These are phyloP conservation scores for Gigaspora rosea DNA, from an alignment of 192 early-diverging fungal species.

Conservation along the genomic window DNA sequence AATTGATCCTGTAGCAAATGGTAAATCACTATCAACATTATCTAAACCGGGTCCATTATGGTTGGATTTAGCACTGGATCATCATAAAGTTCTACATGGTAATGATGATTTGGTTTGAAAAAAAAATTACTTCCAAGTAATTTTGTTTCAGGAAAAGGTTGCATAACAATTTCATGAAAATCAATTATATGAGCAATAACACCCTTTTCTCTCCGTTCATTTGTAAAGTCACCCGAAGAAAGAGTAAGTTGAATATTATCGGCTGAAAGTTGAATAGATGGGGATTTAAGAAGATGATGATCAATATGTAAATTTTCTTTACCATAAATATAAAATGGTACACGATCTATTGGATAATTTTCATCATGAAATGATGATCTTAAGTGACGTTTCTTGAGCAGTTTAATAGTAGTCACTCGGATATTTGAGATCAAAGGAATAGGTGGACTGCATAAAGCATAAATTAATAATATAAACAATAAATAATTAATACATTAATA, in stretches of 20 bases:
- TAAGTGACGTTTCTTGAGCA: slow-evolving; percentile 3
- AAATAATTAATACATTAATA: not conserved
- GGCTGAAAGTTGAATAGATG: too few species aligned
- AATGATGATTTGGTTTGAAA: not conserved
- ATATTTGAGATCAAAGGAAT: not conserved
- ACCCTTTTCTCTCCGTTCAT: not conserved
- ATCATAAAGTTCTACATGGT: not conserved
- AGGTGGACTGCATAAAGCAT: not conserved
- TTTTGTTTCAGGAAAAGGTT: not conserved
- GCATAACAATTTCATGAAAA: not conserved
- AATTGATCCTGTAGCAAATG: not conserved
- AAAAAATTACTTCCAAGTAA: not conserved
- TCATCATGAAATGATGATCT: not conserved
- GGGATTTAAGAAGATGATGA: too few species aligned
- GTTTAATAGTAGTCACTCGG: not conserved
- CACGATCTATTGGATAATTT: not conserved
- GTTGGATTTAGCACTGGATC: not conserved
- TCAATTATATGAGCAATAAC: slow-evolving; percentile 1
- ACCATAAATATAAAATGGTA: too few species aligned
- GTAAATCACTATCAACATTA: not conserved
- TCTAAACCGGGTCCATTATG: not conserved
- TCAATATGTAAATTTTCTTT: too few species aligned
- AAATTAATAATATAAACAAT: not conserved
- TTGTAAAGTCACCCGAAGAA: not conserved
- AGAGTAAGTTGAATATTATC: not conserved